phyloP scores from a whole-genome alignment of 148 eudicot genomes.

The Pharnaceum exiguum region DNA sequence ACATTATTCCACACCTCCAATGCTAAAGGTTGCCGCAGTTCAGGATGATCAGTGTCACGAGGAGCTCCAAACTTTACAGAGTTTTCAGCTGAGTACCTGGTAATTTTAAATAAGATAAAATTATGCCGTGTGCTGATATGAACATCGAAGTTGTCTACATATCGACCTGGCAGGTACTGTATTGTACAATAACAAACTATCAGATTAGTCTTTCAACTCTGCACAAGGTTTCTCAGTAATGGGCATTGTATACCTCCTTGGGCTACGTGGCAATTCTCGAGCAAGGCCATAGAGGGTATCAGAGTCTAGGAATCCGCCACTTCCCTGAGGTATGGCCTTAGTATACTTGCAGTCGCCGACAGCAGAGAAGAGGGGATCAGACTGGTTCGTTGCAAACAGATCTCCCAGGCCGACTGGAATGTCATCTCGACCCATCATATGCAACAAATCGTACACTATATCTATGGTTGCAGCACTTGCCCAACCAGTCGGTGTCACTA shows the following conservation, averaged over 20 bases:
- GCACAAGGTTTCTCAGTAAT: too few relatives aligned
- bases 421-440: constrained; percentile 98
- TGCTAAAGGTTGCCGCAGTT: constrained; percentile 65
- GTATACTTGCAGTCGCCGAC: constrained; percentile 76
- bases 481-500: constrained; percentile 90
- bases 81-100: constrained; percentile 75
- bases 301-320: constrained; percentile 86
- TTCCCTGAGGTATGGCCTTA: constrained; percentile 76
- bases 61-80: constrained; percentile 65
- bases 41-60: constrained; percentile 58
- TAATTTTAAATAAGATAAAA: too few relatives aligned
- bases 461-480: constrained; percentile 90
- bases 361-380: constrained; percentile 37
- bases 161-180: too few relatives aligned
- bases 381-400: constrained; percentile 58
- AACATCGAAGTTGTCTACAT: too few relatives aligned
- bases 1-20: constrained; percentile 66
- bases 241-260: constrained; percentile 47
- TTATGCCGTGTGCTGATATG: too few relatives aligned
- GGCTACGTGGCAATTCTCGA: constrained; percentile 70
- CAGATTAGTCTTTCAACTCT: background rate
- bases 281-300: constrained; percentile 85
- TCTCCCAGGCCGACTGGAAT: constrained; percentile 79
- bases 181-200: too few relatives aligned
- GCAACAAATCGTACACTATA: constrained; percentile 69